A percentile compares a stretch with the other conserved stretches of the same genome.
Conservation (phyloP, 176 grass and related monocot species). For the Metroxylon sagu region DNA sequence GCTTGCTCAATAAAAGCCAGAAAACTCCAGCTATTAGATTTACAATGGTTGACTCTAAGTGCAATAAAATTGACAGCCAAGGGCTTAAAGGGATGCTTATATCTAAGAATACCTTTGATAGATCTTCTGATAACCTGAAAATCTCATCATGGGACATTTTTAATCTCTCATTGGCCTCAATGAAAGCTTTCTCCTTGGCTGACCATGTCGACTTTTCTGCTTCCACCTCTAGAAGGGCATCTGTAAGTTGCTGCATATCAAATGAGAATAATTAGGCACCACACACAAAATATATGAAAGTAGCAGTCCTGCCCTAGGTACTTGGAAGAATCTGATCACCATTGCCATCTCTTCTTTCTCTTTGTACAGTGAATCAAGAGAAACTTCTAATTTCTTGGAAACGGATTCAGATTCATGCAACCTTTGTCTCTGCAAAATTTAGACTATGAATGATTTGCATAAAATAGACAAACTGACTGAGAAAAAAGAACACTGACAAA, state of each 20-base stretch:
- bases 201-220: constrained; percentile 60
- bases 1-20: no score
- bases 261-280: no score
- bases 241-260: constrained; percentile 74
- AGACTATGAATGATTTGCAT: no score
- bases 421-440: constrained; percentile 37
- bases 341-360: constrained; percentile 89
- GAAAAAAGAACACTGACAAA: neutral
- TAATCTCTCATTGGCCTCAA: constrained; percentile 38
- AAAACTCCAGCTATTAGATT: no score
- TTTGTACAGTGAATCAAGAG: constrained; percentile 41
- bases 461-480: neutral
- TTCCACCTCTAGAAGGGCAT: constrained; percentile 74
- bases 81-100: neutral
- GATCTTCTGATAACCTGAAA: constrained; percentile 50
- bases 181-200: constrained; percentile 49
- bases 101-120: constrained; percentile 50
- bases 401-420: constrained; percentile 43
- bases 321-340: constrained; percentile 26
- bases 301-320: constrained; percentile 7
- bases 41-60: no score
- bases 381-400: constrained; percentile 37
- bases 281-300: no score
- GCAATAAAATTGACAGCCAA: no score
- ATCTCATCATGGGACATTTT: constrained; percentile 45